phyloP scores from a whole-genome alignment of 345 rosid genomes.

The Viola odorata region DNA sequence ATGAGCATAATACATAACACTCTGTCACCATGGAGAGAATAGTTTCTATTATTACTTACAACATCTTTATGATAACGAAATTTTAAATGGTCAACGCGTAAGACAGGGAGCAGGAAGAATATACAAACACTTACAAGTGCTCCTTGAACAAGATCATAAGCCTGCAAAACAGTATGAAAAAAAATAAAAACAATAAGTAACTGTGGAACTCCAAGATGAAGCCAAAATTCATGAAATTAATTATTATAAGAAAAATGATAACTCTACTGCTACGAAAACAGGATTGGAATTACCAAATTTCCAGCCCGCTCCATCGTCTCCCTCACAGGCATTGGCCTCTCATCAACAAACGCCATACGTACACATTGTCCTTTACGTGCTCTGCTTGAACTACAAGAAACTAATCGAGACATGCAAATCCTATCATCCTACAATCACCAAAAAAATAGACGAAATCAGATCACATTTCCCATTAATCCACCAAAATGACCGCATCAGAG shows the following conservation, averaged over 20 bases:
- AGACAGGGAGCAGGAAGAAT: not conserved
- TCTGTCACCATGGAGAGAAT: no score
- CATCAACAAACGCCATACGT: conserved; percentile 65
- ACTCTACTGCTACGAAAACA: no score
- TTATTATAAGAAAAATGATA: no score
- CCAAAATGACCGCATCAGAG: not conserved
- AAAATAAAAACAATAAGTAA: conserved; percentile 1
- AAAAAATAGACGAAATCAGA: not conserved
- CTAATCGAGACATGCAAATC: conserved; percentile 34
- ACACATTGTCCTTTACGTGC: conserved; percentile 17
- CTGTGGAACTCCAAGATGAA: not conserved
- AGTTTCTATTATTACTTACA: no score
- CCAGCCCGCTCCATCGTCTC: conserved; percentile 44
- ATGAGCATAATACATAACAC: no score
- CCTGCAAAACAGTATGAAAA: conserved; percentile 46
- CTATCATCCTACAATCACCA: conserved; percentile 22
- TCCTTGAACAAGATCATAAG: conserved; percentile 89
- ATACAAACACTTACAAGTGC: conserved; percentile 50
- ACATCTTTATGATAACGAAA: not conserved
- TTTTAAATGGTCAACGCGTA: not conserved
- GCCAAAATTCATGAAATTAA: no score
- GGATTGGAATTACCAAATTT: conserved; percentile 39
- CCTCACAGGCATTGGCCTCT: conserved; percentile 43
- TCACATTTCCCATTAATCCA: not conserved
- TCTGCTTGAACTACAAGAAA: conserved; percentile 18